These are phyloP conservation scores for Fomitopsis schrenkii DNA, from an alignment of 1,284 basidiomycete species.

Conservation along the genomic window DNA sequence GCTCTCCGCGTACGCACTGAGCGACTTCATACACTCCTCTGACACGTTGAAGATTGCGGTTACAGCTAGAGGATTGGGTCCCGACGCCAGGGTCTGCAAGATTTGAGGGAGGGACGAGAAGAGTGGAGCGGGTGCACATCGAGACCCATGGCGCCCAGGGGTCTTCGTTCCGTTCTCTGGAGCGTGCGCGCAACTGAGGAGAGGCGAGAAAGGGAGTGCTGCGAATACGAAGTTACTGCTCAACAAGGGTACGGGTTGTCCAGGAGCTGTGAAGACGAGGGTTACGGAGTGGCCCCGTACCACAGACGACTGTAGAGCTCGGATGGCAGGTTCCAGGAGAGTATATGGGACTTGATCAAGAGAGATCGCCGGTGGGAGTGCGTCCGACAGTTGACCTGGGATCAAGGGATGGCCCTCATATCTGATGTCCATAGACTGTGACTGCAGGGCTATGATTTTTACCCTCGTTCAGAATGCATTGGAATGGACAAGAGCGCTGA, in stretches of 20 bases:
- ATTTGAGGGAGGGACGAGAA: slow-evolving; percentile 29
- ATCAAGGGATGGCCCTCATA: neutral
- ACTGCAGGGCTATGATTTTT: neutral
- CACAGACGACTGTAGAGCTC: slow-evolving; percentile 23
- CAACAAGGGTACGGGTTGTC: slow-evolving; percentile 20
- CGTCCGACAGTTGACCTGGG: neutral
- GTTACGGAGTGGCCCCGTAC: slow-evolving; percentile 19
- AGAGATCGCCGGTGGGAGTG: neutral
- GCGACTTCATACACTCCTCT: slow-evolving; percentile 26
- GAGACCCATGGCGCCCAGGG: slow-evolving; percentile 8
- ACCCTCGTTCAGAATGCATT: no score
- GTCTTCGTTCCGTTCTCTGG: neutral
- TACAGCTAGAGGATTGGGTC: slow-evolving; percentile 28
- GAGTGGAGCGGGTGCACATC: slow-evolving; percentile 25
- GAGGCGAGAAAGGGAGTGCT: slow-evolving; percentile 32
- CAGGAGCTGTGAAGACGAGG: slow-evolving; percentile 34
- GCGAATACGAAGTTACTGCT: slow-evolving; percentile 27
- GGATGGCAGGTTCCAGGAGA: slow-evolving; percentile 16
- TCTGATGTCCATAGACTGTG: neutral
- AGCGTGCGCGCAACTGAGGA: slow-evolving; percentile 11
- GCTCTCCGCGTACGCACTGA: slow-evolving; percentile 22
- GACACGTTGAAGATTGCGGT: slow-evolving; percentile 42
- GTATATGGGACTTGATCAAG: slow-evolving; percentile 14
- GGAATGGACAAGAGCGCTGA: no score
- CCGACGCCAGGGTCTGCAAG: slow-evolving; percentile 29